Evolutionary conservation across 345 rosid species (phyloP).

Genomic region (Murraya paniculata): DNA sequence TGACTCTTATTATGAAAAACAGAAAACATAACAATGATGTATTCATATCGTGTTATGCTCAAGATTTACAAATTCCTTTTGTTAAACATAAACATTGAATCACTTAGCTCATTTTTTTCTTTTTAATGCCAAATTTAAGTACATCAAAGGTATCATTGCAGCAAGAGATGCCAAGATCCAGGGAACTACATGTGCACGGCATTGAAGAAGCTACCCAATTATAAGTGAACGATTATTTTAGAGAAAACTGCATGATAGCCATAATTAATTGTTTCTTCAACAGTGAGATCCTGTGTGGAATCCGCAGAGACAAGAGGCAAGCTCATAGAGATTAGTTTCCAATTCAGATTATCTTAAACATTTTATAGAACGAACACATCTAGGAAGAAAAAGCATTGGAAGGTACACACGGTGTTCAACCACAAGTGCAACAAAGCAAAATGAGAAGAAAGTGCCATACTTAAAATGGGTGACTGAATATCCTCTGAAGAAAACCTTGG

Average conservation of each 20-base stretch:
- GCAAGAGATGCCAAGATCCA: background rate
- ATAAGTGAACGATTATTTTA: background rate
- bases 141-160: background rate
- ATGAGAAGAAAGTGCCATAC: slow-evolving; percentile 23
- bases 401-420: background rate
- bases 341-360: background rate
- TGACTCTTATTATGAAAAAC: background rate
- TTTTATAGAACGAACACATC: background rate
- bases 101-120: background rate
- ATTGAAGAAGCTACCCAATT: background rate
- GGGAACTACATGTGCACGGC: background rate
- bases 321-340: background rate
- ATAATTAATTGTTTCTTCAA: background rate
- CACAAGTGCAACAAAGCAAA: background rate
- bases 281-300: background rate
- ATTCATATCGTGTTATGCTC: background rate
- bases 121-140: too few relatives aligned
- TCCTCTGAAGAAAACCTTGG: slow-evolving; percentile 72
- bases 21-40: background rate
- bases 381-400: background rate
- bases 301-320: background rate
- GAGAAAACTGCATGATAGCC: background rate
- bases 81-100: background rate
- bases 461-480: slow-evolving; percentile 87
- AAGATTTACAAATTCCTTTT: background rate